A percentile compares a stretch with the other conserved stretches of the same genome.
These are phyloP conservation scores for Beta vulgaris DNA, from an alignment of 148 eudicot genomes.

Conservation along the genomic window DNA sequence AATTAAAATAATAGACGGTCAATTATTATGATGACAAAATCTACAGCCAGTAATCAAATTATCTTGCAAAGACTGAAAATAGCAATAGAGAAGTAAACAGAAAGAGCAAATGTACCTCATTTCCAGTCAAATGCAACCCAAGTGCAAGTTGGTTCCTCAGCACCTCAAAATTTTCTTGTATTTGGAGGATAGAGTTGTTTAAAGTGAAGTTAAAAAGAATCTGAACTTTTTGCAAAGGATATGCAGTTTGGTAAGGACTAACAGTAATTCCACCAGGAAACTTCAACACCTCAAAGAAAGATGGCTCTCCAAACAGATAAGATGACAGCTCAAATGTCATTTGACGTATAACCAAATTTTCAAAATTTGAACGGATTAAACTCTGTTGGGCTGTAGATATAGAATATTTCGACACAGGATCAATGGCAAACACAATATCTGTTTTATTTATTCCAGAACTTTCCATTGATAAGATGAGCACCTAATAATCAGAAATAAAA, in stretches of 20 bases:
- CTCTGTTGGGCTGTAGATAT: slow-evolving; percentile 53
- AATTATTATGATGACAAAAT: neutral
- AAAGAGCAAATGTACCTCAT: slow-evolving; percentile 54
- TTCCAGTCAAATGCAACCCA: slow-evolving; percentile 62
- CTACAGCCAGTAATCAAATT: too few species aligned
- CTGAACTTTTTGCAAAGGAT: slow-evolving; percentile 76
- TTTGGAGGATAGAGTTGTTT: slow-evolving; percentile 64
- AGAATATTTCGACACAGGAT: slow-evolving; percentile 49
- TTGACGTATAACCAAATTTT: slow-evolving; percentile 45
- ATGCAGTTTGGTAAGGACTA: slow-evolving; percentile 62
- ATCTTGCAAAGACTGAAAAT: too few species aligned
- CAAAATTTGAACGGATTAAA: slow-evolving; percentile 60
- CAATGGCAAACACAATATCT: slow-evolving; percentile 67
- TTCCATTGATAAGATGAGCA: slow-evolving; percentile 54
- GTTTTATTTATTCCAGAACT: slow-evolving; percentile 53
- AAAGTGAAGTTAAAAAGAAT: slow-evolving; percentile 83
- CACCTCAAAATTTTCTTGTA: slow-evolving; percentile 62
- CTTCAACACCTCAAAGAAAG: slow-evolving; percentile 77
- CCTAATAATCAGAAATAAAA: slow-evolving; percentile 40
- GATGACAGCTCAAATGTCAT: slow-evolving; percentile 44
- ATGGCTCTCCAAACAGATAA: slow-evolving; percentile 68
- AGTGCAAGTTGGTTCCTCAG: slow-evolving; percentile 62
- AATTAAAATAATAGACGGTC: neutral
- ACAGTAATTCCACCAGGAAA: slow-evolving; percentile 82
- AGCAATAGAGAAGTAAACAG: slow-evolving; percentile 1